Evolutionary conservation across 306 rosid genomes (phyloP), one percentile per base, ranked within the genome.

Genomic region (Cucurbita moschata): DNA sequence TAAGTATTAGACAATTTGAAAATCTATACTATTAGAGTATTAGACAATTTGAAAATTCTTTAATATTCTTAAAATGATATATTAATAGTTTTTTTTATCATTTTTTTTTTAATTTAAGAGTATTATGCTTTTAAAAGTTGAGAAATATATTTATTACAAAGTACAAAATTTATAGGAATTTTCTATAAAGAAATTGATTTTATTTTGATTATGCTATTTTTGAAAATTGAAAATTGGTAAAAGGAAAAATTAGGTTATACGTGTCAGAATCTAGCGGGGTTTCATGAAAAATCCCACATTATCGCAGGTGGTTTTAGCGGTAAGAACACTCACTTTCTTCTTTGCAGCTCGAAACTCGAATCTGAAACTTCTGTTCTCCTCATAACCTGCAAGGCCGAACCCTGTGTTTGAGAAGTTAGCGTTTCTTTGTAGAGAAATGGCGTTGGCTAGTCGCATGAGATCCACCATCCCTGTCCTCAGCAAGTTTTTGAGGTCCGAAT

Each of bases 381-480:
- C 71, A 65, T 1, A 30, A 65, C 37, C 53, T 42, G 8, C 52
- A 43, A 43, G 7, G 16, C 15, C 51, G 35, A 39, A 9, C 30
- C 49, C 40, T 14, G 39, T 42, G 42, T 68, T 46, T 44, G 18
- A 53, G 58, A 21, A 42, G 15, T 58, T 42, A 44, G 70, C 58
- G 77, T 44, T 26, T 74, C 51, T 39, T 23, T 51, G 23, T 44
- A 46, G 13, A 44, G 57, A 61, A 75, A 75, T 75, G 78, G 62
- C 78, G 56, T 46, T 64, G 21, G 72, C 62, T 62, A 66, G 39
- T 57, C 78, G 72, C 13, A 37, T 75, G 52, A 18, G 52, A 75
- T 75, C 72, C 37, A 50, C 72, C 38, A n/a, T 75, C 13, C 51
- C 72, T 40, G 60, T 63, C 62, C 78, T 75, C 78, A 63, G 11